Percentiles rank a stretch among this genome's conserved stretches.
Evolutionary conservation across 1,284 basidiomycete species (phyloP).

Genomic region (Tremellales sp.): DNA sequence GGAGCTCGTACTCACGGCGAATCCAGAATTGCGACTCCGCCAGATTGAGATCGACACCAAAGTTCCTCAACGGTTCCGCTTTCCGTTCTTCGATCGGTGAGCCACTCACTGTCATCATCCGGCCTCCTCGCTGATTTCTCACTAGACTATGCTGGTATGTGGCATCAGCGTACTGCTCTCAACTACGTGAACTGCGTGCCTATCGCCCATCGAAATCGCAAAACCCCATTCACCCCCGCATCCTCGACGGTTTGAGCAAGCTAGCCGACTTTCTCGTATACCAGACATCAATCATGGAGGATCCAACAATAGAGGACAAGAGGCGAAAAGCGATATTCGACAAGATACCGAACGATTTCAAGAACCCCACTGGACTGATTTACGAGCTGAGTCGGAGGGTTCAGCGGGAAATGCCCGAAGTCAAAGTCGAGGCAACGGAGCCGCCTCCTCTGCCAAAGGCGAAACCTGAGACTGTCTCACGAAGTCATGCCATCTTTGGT

Average conservation of each 20-base stretch:
- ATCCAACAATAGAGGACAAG: constrained; percentile 52
- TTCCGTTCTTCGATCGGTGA: constrained; percentile 77
- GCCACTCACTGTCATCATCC: constrained; percentile 20
- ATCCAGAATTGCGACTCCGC: constrained; percentile 72
- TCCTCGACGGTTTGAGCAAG: constrained; percentile 66
- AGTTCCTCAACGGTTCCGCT: constrained; percentile 92
- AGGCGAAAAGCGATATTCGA: constrained; percentile 70
- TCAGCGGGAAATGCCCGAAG: constrained; percentile 60
- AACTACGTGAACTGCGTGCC: constrained; percentile 62
- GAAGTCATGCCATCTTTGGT: no score
- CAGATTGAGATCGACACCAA: constrained; percentile 89
- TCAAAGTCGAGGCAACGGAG: no score
- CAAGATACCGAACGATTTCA: constrained; percentile 73
- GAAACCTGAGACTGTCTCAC: no score
- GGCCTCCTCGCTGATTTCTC: neutral
- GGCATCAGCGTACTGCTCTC: constrained; percentile 68
- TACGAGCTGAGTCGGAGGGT: constrained; percentile 78
- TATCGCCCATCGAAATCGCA: constrained; percentile 45
- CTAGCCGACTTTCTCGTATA: constrained; percentile 74
- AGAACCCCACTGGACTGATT: constrained; percentile 70
- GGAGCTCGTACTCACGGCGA: constrained; percentile 20
- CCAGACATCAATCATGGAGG: constrained; percentile 66
- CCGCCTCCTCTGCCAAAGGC: no score
- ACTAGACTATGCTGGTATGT: constrained; percentile 83
- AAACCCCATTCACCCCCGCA: constrained; percentile 48